Conservation (phyloP, 2,329 filamentous ascomycete species). For the Celoporthe dispersa region DNA sequence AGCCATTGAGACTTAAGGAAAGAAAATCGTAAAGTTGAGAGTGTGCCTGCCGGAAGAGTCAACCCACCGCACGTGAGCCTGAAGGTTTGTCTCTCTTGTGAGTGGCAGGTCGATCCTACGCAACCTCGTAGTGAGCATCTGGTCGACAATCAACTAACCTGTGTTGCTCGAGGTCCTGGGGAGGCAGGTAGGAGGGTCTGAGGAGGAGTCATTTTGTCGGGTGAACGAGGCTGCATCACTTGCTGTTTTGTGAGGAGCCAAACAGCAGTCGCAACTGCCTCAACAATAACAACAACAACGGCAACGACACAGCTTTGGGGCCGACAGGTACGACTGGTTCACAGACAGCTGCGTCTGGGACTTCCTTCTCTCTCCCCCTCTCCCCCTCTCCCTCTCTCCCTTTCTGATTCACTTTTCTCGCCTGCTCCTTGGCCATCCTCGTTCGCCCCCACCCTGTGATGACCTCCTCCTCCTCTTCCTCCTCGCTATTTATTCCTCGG, state of each 20-base stretch:
- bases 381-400: too few species aligned
- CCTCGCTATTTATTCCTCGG: neutral
- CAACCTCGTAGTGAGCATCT: slow-evolving; percentile 2
- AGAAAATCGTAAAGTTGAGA: neutral
- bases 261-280: neutral
- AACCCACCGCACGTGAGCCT: neutral
- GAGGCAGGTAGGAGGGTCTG: neutral
- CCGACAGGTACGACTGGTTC: slow-evolving; percentile 1
- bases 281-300: neutral
- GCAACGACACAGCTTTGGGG: neutral
- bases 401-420: neutral
- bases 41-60: neutral
- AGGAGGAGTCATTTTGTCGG: neutral
- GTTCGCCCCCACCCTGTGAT: neutral
- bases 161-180: neutral
- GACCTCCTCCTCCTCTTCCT: neutral
- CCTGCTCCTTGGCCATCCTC: neutral
- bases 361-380: neutral
- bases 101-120: neutral
- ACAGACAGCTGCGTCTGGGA: neutral
- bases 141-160: neutral
- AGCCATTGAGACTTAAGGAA: neutral
- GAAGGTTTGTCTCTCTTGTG: neutral
- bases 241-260: neutral
- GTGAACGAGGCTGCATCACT: neutral